These are phyloP conservation scores for Rhinocladiella mackenziei DNA, from an alignment of 2,329 filamentous ascomycete species.

Conservation along the genomic window DNA sequence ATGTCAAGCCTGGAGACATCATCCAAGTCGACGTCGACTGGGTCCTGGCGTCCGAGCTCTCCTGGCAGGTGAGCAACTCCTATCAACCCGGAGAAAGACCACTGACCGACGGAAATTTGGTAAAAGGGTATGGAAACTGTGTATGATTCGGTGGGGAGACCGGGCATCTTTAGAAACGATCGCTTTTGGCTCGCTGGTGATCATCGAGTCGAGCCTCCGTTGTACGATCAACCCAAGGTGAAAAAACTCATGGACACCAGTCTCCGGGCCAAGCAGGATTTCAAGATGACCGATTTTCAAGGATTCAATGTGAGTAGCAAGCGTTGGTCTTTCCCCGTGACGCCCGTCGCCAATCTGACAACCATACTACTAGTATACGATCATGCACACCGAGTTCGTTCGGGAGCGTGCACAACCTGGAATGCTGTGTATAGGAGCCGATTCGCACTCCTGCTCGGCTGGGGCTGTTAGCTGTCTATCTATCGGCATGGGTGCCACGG, in stretches of 20 bases:
- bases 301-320: constrained; percentile 33
- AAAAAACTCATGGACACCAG: constrained; percentile 36
- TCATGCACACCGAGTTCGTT: constrained; percentile 48
- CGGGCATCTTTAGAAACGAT: constrained; percentile 6
- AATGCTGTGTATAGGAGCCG: constrained; percentile 43
- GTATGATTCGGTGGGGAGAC: constrained; percentile 27
- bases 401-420: constrained; percentile 45
- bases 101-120: too few relatives aligned
- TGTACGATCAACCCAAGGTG: constrained; percentile 36
- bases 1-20: constrained; percentile 38
- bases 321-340: neutral
- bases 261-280: constrained; percentile 38
- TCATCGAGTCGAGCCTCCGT: constrained; percentile 46
- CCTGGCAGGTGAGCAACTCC: constrained; percentile 36
- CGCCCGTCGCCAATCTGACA: neutral
- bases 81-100: too few relatives aligned
- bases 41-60: constrained; percentile 44
- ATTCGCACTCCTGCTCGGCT: constrained; percentile 47
- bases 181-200: constrained; percentile 50
- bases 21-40: constrained; percentile 45
- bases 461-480: constrained; percentile 42
- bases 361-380: constrained; percentile 31
- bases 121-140: constrained; percentile 40
- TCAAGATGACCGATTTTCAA: constrained; percentile 45
- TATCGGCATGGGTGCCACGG: constrained; percentile 46